These are phyloP conservation scores for Saturnispora ahearnii DNA, from an alignment of 805 yeast genomes.

Conservation along the genomic window DNA sequence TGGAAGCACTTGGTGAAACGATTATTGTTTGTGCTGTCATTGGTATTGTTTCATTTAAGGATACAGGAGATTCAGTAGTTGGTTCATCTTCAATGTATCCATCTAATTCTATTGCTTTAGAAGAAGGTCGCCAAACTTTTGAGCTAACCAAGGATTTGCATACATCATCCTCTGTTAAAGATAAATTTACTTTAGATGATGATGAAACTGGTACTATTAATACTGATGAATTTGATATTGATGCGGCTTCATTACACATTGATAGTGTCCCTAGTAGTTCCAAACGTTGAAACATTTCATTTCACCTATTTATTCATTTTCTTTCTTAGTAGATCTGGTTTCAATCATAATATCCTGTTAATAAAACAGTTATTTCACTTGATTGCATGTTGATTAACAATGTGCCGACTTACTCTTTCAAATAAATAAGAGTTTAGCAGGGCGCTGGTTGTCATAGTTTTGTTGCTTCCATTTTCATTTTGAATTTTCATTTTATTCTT, in stretches of 20 bases:
- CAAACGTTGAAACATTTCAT: no score
- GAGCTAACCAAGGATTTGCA: neutral
- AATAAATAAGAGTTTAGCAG: no score
- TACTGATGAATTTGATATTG: conserved; percentile 2
- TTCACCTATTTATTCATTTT: neutral
- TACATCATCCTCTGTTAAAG: neutral
- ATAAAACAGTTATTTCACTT: no score
- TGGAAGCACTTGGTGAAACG: conserved; percentile 61
- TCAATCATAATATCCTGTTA: neutral
- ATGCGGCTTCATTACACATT: neutral
- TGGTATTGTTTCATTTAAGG: conserved; percentile 45
- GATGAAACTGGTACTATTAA: neutral
- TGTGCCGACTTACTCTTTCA: no score
- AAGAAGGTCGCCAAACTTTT: neutral
- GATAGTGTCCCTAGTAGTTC: neutral
- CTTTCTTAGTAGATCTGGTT: neutral
- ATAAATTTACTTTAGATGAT: neutral
- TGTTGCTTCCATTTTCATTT: no score
- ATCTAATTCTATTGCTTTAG: neutral
- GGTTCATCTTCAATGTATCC: neutral
- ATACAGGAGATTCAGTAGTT: neutral
- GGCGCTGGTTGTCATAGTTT: no score
- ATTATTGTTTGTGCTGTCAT: conserved; percentile 61
- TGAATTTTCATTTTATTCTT: no score
- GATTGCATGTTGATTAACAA: no score